Evolutionary conservation across 164 flowering plant genomes (phyloP).

Genomic region (Malania oleifera): DNA sequence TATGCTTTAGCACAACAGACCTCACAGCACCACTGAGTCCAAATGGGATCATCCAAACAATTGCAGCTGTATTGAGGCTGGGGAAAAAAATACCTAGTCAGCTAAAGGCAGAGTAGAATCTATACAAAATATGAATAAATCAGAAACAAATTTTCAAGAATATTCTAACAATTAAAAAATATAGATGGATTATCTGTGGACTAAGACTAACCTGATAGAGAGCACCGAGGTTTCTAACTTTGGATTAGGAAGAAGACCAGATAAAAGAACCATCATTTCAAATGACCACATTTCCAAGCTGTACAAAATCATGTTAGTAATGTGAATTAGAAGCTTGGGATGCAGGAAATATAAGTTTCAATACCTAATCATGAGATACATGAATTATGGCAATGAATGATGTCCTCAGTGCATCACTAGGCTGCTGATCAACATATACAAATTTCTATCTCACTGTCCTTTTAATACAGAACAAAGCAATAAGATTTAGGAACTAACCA

Average conservation of each 20-base stretch:
- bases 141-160: background rate
- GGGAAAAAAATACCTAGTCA: background rate
- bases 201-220: conserved; percentile 46
- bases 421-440: too few relatives aligned
- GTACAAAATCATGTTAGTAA: conserved; percentile 14
- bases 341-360: too few relatives aligned
- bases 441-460: too few relatives aligned
- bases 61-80: conserved; percentile 57
- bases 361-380: too few relatives aligned
- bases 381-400: too few relatives aligned
- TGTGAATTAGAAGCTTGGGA: too few relatives aligned
- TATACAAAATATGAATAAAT: background rate
- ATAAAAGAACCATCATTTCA: conserved; percentile 64
- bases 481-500: conserved; percentile 26
- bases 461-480: too few relatives aligned
- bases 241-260: conserved; percentile 79
- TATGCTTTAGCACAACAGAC: too few relatives aligned
- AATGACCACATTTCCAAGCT: conserved; percentile 84
- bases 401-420: too few relatives aligned
- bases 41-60: conserved; percentile 64
- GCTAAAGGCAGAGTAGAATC: background rate
- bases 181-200: background rate
- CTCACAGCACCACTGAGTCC: conserved; percentile 75
- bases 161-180: background rate
- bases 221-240: conserved; percentile 69